Evolutionary conservation across 176 grass and related monocot genomes (phyloP).

Genomic region (Avena eriantha): DNA sequence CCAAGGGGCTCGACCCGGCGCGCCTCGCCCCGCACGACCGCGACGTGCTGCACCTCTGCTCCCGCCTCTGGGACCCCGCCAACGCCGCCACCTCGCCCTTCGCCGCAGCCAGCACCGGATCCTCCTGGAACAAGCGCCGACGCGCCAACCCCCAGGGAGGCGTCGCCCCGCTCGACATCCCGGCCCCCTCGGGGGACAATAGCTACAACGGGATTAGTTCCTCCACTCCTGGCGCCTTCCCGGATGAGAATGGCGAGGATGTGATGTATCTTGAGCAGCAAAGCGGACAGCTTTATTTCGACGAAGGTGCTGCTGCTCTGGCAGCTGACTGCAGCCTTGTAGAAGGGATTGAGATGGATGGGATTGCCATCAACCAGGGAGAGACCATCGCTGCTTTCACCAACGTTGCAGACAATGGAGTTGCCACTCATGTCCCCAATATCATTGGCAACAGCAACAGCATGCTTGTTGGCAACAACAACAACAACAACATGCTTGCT

Average conservation of each 20-base stretch:
- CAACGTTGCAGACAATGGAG: slow-evolving; percentile 7
- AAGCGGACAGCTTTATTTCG: slow-evolving; percentile 33
- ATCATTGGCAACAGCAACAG: not conserved
- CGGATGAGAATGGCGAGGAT: slow-evolving; percentile 25
- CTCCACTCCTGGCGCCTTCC: not conserved
- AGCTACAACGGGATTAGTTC: slow-evolving; percentile 52
- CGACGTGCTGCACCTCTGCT: slow-evolving; percentile 93
- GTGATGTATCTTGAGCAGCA: slow-evolving; percentile 46
- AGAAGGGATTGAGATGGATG: slow-evolving; percentile 37
- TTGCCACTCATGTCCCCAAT: not conserved
- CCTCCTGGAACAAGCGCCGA: slow-evolving; percentile 84
- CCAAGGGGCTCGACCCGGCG: slow-evolving; percentile 65
- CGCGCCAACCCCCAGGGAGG: slow-evolving; percentile 57
- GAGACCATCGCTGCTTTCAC: not conserved
- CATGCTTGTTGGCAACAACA: not conserved
- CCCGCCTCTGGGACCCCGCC: slow-evolving; percentile 89
- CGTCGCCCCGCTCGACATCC: not conserved
- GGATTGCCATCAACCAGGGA: slow-evolving; percentile 38
- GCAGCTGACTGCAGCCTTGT: slow-evolving; percentile 41
- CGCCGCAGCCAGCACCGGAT: slow-evolving; percentile 13
- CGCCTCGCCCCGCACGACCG: slow-evolving; percentile 95
- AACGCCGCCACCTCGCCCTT: slow-evolving; percentile 79
- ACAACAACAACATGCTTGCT: not conserved
- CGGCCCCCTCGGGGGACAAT: slow-evolving; percentile 38
- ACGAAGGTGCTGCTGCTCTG: not conserved